Base-by-base conservation (phyloP, 169 alveolate species). In the Plasmodium ovale region DNA sequence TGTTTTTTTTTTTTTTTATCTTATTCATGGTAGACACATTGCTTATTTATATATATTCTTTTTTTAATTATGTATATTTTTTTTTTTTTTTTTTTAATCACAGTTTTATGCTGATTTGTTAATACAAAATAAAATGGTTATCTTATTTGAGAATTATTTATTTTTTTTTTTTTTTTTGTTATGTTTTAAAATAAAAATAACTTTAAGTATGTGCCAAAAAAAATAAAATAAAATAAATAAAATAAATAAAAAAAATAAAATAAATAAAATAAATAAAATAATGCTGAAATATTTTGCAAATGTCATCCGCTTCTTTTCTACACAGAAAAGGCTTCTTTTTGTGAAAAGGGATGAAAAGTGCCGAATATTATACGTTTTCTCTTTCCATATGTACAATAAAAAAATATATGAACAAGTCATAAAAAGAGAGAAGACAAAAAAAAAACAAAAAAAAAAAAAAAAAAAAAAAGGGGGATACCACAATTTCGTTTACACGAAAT, bases 141-240 rank as follows among this genome's bases (percentile, higher is more conserved):
- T 47, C 23, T 65, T 65, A 65, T 65, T 65, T 65, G 58, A 27
- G 37, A 65, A 65, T n/a, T 33, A 65, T 65, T 65, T 65, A n/a
- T n/a, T n/a, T n/a, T n/a, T n/a, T n/a, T n/a, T n/a, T n/a, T n/a
- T 65, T 51, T 65, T 65, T 65, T 65, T 54, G 73, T 65, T 12
- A 25, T 65, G 73, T 65, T 65, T 65, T 35, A 19, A 37, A 37
- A 37, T 10, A 7, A 51, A 51, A 51, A 39, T 9, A 5, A 39
- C 51, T 6, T 39, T 39, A 39, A 39, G 9, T 39, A 39, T 39
- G 51, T 39, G 9, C n/a, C 5, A 6, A 51, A 7, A 51, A 51
- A 51, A 51, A 51, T 51, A 51, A 51, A 51, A 51, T 7, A 51
- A 51, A 65, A n/a, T n/a, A n/a, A n/a, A n/a, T n/a, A n/a, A n/a